A percentile compares a stretch with the other conserved stretches of the same genome.
These are phyloP conservation scores for Paramecium primaurelia DNA, from an alignment of 73 alveolate genomes.

Conservation along the genomic window DNA sequence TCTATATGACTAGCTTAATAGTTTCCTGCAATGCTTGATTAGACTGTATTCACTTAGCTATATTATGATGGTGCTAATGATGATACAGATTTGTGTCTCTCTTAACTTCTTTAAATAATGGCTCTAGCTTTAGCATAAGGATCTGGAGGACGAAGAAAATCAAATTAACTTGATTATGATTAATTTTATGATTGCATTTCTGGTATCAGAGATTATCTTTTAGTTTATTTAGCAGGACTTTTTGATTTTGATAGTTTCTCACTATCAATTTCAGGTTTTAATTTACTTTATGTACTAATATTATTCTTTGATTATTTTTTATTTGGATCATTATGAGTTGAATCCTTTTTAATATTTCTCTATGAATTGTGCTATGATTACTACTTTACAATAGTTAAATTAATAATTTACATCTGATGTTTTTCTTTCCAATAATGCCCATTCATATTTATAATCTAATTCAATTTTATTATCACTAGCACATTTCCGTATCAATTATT, in stretches of 20 bases:
- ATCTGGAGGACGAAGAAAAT: conserved; percentile 37
- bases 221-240: not conserved
- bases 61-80: conserved; percentile 47
- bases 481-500: not conserved
- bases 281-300: not conserved
- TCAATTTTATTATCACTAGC: not conserved
- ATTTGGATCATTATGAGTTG: not conserved
- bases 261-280: not conserved
- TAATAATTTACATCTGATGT: not conserved
- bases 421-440: not conserved
- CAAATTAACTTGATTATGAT: conserved; percentile 11
- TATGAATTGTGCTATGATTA: not conserved
- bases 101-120: conserved; percentile 5
- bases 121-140: conserved; percentile 42
- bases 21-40: conserved; percentile 36
- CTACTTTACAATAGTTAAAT: not conserved
- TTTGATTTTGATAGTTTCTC: conserved; percentile 5
- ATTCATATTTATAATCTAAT: conserved; percentile 16
- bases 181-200: conserved; percentile 12
- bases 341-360: not conserved
- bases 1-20: conserved; percentile 2
- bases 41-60: not conserved
- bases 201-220: conserved; percentile 15
- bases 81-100: conserved; percentile 44
- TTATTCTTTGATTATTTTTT: not conserved